A percentile compares a stretch with the other conserved stretches of the same genome.
phyloP scores from a whole-genome alignment of 108 stramenopile species.

The Fragilariopsis cylindrus region DNA sequence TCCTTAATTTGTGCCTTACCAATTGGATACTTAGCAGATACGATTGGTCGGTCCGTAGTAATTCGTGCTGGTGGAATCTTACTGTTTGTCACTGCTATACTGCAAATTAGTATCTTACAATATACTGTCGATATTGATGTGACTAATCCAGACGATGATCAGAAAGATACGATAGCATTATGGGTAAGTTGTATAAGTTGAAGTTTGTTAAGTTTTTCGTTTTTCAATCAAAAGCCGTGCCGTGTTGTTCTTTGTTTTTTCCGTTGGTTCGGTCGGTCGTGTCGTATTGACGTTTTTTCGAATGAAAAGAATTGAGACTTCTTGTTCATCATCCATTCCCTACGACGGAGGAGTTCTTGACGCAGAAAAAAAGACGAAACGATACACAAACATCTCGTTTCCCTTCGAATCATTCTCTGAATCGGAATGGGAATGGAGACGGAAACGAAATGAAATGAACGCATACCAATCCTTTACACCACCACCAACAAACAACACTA shows the following conservation, averaged over 20 bases:
- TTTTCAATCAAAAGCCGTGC: background rate
- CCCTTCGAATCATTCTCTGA: no score
- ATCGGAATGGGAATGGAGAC: no score
- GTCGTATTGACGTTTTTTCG: no score
- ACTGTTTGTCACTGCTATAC: constrained; percentile 35
- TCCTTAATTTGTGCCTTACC: constrained; percentile 57
- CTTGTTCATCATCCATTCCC: no score
- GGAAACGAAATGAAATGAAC: no score
- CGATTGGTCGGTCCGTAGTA: constrained; percentile 38
- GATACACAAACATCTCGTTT: no score
- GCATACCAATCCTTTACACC: background rate
- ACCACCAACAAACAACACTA: background rate
- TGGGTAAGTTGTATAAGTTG: background rate
- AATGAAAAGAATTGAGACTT: no score
- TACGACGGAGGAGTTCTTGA: no score
- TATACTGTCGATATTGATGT: constrained; percentile 11
- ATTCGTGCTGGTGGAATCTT: constrained; percentile 44
- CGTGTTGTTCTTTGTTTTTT: constrained; percentile 1
- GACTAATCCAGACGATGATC: constrained; percentile 6
- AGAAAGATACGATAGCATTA: background rate
- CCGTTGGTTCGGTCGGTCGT: no score
- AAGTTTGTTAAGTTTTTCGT: background rate
- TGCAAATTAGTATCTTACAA: constrained; percentile 33
- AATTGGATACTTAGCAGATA: constrained; percentile 64
- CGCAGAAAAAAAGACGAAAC: no score